A percentile compares a stretch with the other conserved stretches of the same genome.
Conservation (phyloP, 371 early-diverging fungal genomes). For the Circinella minor region DNA sequence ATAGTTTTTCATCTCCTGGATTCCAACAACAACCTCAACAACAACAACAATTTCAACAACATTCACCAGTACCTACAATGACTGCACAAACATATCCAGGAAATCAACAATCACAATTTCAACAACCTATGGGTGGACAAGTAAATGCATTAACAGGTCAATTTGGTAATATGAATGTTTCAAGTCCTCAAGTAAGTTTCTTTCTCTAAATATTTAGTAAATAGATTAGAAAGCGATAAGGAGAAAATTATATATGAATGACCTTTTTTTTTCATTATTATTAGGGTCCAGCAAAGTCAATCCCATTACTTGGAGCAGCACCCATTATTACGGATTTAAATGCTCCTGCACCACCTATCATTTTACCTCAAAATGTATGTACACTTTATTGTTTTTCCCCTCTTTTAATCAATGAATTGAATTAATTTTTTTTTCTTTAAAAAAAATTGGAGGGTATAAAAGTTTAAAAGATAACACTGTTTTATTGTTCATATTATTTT, state of each 20-base stretch:
- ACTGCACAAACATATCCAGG: conserved; percentile 28
- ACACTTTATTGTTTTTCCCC: not conserved
- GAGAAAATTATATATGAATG: not conserved
- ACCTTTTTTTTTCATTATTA: not conserved
- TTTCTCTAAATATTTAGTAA: not conserved
- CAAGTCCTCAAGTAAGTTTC: conserved; percentile 13
- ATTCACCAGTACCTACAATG: conserved; percentile 13
- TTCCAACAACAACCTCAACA: conserved; percentile 13
- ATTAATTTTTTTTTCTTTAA: too few species aligned
- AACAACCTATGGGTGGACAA: conserved; percentile 27
- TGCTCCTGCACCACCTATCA: conserved; percentile 57
- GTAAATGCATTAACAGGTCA: conserved; percentile 46
- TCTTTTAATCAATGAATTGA: too few species aligned
- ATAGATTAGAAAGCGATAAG: not conserved
- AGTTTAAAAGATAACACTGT: not conserved
- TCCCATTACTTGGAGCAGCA: conserved; percentile 58
- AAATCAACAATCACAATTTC: conserved; percentile 14
- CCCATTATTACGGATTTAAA: conserved; percentile 61
- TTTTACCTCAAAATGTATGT: conserved; percentile 63
- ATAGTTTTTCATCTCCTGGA: not conserved
- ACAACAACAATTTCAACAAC: conserved; percentile 21
- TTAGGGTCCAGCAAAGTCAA: conserved; percentile 17
- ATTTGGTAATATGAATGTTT: conserved; percentile 49
- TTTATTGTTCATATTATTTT: not conserved
- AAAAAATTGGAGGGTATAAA: not conserved